phyloP scores from a whole-genome alignment of 805 yeast species.

The Teunomyces lycoperdinae region DNA sequence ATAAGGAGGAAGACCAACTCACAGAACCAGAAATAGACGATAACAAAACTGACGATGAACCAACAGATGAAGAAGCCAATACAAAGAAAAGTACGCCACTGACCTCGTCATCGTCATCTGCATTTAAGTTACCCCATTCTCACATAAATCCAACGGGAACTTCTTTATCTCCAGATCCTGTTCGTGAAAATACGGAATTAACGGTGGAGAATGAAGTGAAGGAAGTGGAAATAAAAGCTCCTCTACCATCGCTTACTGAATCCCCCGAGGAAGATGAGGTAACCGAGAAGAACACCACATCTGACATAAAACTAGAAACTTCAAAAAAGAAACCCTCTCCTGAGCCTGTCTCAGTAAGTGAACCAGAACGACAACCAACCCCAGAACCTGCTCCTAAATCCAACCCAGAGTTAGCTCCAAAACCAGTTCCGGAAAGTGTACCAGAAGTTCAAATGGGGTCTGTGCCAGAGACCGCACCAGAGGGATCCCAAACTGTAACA shows the following conservation, averaged over 20 bases:
- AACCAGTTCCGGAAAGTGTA: neutral
- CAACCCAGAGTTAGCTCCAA: neutral
- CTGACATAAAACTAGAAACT: too few species aligned
- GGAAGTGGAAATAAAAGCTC: neutral
- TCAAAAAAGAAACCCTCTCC: too few species aligned
- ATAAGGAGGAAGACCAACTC: conserved; percentile 9
- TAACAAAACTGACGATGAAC: conserved; percentile 27
- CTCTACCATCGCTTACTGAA: neutral
- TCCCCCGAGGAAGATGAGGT: too few species aligned
- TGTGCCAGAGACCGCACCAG: neutral
- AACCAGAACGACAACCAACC: too few species aligned
- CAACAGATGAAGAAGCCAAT: conserved; percentile 6
- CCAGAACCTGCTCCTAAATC: neutral
- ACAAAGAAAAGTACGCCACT: neutral
- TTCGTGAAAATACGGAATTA: neutral
- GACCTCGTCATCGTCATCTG: neutral
- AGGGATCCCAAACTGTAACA: neutral
- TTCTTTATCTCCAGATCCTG: neutral
- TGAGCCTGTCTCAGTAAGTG: too few species aligned
- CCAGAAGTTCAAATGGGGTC: neutral
- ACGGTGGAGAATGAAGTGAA: neutral
- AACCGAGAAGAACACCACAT: too few species aligned
- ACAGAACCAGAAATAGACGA: conserved; percentile 22
- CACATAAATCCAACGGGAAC: conserved; percentile 1
- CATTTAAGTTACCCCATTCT: neutral